Percentiles rank a stretch among this genome's conserved stretches.
Conservation (phyloP, 768 basidiomycete genomes). For the Russula virescens region DNA sequence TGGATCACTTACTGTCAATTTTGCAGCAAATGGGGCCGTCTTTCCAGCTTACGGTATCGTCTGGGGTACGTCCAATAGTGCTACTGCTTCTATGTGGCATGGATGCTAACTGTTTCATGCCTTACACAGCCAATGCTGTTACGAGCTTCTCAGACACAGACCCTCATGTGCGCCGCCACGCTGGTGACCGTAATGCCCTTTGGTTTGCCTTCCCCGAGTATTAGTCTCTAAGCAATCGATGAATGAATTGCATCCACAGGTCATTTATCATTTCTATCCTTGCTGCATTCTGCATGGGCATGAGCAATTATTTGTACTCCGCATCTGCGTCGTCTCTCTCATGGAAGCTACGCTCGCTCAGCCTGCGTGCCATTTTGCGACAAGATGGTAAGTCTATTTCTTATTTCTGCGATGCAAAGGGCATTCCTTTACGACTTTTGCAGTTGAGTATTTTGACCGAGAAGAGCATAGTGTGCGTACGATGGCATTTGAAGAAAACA, state of each 20-base stretch:
- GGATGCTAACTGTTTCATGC: background rate
- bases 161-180: slow-evolving; percentile 37
- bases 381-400: slow-evolving; percentile 60
- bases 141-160: slow-evolving; percentile 42
- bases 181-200: slow-evolving; percentile 31
- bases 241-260: slow-evolving; percentile 33
- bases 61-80: slow-evolving; percentile 36
- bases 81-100: too few species aligned
- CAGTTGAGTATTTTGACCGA: slow-evolving; percentile 42
- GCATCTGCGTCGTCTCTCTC: slow-evolving; percentile 45
- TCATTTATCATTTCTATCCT: slow-evolving; percentile 71
- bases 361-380: slow-evolving; percentile 71
- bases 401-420: background rate
- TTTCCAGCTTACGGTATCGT: slow-evolving; percentile 70
- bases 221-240: background rate
- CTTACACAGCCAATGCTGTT: slow-evolving; percentile 43
- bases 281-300: slow-evolving; percentile 48
- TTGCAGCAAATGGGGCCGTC: slow-evolving; percentile 47
- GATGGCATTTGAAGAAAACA: slow-evolving; percentile 11
- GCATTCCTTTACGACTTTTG: slow-evolving; percentile 16
- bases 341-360: slow-evolving; percentile 56
- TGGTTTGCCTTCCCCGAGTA: slow-evolving; percentile 33
- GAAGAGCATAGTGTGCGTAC: slow-evolving; percentile 53
- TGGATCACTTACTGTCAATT: background rate
- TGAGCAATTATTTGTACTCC: slow-evolving; percentile 48